Evolutionary conservation across 345 rosid species (phyloP).

Genomic region (Stellera chamaejasme): DNA sequence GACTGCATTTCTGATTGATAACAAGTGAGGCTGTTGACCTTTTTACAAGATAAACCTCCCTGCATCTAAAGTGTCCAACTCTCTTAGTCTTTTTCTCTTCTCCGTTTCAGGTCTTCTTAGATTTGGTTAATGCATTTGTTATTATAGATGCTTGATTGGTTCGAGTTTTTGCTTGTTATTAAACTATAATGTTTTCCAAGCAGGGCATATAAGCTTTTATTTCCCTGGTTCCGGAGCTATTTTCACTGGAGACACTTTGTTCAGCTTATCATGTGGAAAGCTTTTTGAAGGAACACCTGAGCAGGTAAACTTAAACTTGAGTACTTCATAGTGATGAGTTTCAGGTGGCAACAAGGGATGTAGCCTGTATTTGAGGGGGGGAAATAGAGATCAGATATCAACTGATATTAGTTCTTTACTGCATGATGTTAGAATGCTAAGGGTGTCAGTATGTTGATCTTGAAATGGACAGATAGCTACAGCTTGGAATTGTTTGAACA

Average conservation of each 20-base stretch:
- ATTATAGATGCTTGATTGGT: not conserved
- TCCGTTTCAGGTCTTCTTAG: not conserved
- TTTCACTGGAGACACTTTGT: slow-evolving; percentile 87
- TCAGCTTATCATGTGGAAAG: slow-evolving; percentile 97
- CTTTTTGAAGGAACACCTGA: slow-evolving; percentile 87
- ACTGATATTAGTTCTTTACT: too few species aligned
- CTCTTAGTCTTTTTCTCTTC: not conserved
- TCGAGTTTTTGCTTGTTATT: not conserved
- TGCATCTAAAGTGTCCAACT: not conserved
- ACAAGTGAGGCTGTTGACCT: not conserved
- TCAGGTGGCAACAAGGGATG: not conserved
- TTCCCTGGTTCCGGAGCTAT: slow-evolving; percentile 82
- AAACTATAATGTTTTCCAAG: slow-evolving; percentile 7
- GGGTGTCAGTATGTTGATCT: too few species aligned
- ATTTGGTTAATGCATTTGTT: not conserved
- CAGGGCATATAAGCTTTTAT: slow-evolving; percentile 96
- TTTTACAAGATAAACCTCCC: not conserved
- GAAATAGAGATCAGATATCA: too few species aligned
- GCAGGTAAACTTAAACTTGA: slow-evolving; percentile 43
- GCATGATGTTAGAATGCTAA: too few species aligned
- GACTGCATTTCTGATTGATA: not conserved
- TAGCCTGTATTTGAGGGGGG: not conserved
- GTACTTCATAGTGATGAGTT: too few species aligned
- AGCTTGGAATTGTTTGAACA: too few species aligned
- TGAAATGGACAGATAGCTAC: too few species aligned